phyloP scores from a whole-genome alignment of 495 filamentous ascomycete genomes.

The Penicillium mononematosum region DNA sequence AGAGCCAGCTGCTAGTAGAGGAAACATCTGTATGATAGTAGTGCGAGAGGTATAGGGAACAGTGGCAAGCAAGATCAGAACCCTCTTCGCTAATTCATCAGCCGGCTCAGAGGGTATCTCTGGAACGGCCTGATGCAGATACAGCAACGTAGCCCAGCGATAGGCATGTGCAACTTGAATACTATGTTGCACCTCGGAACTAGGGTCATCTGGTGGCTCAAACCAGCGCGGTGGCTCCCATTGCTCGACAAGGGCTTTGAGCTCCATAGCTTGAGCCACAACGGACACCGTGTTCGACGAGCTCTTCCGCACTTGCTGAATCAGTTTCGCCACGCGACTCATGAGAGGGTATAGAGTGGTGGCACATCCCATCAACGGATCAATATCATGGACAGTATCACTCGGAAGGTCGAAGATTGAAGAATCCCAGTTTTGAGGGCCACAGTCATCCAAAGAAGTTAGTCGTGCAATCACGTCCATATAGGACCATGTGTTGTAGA shows the following conservation, averaged over 20 bases:
- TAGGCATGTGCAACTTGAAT: slow-evolving; percentile 75
- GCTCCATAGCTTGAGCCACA: slow-evolving; percentile 62
- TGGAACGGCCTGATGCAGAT: slow-evolving; percentile 76
- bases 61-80: slow-evolving; percentile 59
- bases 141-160: slow-evolving; percentile 70
- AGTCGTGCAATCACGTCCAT: slow-evolving; percentile 80
- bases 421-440: slow-evolving; percentile 52
- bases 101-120: slow-evolving; percentile 63
- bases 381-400: slow-evolving; percentile 56
- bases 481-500: slow-evolving; percentile 78
- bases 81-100: slow-evolving; percentile 60
- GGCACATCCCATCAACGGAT: slow-evolving; percentile 76
- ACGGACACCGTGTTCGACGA: slow-evolving; percentile 60
- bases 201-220: slow-evolving; percentile 65
- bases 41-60: slow-evolving; percentile 63
- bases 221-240: slow-evolving; percentile 62
- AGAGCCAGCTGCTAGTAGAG: slow-evolving; percentile 69
- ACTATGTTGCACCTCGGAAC: slow-evolving; percentile 62
- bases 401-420: slow-evolving; percentile 40
- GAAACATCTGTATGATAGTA: slow-evolving; percentile 75
- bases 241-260: slow-evolving; percentile 60
- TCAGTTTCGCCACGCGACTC: slow-evolving; percentile 64
- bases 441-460: slow-evolving; percentile 63
- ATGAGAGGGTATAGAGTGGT: slow-evolving; percentile 72
- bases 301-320: slow-evolving; percentile 60